Conservation (phyloP, 306 rosid genomes). For the Begonia peltatifolia region DNA sequence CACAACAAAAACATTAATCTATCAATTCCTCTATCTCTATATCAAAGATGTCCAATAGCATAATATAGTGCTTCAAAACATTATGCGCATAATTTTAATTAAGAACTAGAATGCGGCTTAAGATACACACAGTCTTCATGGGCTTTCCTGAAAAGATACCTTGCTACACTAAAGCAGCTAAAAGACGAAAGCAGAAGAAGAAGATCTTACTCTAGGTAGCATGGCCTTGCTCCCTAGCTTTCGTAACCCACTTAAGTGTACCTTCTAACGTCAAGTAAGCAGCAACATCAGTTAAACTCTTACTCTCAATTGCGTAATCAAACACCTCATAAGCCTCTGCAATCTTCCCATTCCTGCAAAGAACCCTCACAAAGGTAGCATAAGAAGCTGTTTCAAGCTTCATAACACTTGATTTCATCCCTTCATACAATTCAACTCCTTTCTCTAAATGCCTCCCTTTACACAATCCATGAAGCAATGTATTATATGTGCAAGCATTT, state of each 20-base stretch:
- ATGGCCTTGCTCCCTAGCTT: conserved; percentile 45
- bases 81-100: too few relatives aligned
- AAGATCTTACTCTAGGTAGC: conserved; percentile 27
- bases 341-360: conserved; percentile 63
- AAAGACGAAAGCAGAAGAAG: background rate
- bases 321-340: conserved; percentile 83
- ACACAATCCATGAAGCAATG: conserved; percentile 63
- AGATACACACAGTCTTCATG: too few relatives aligned
- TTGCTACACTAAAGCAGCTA: too few relatives aligned
- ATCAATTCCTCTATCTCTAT: too few relatives aligned
- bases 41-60: too few relatives aligned
- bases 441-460: conserved; percentile 55
- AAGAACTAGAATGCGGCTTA: too few relatives aligned
- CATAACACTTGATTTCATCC: conserved; percentile 43
- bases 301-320: conserved; percentile 79
- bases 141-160: too few relatives aligned
- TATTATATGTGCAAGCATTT: conserved; percentile 61
- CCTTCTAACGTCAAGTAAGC: conserved; percentile 71
- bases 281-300: conserved; percentile 58
- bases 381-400: conserved; percentile 73
- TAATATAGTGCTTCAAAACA: too few relatives aligned
- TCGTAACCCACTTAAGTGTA: conserved; percentile 52
- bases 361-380: conserved; percentile 56
- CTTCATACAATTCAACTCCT: conserved; percentile 51
- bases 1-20: too few relatives aligned